A percentile compares a stretch with the other conserved stretches of the same genome.
Evolutionary conservation across 345 rosid genomes (phyloP).

Genomic region (Bretschneidera sinensis): DNA sequence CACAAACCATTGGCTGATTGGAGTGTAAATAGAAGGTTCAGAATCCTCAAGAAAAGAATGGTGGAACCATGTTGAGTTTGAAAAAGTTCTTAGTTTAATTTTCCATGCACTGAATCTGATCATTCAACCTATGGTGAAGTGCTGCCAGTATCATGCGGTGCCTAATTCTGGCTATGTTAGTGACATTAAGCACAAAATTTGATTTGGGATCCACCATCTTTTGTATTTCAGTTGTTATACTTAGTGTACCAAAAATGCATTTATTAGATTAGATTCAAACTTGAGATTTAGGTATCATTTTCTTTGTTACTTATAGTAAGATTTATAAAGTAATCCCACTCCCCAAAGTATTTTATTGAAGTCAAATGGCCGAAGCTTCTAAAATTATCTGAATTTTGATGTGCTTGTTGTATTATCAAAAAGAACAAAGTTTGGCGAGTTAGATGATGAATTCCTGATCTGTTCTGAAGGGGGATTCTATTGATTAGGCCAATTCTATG

Average conservation of each 20-base stretch:
- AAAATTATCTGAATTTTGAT: neutral
- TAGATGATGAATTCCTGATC: neutral
- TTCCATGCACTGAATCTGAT: neutral
- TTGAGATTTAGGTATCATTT: neutral
- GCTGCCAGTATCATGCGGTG: neutral
- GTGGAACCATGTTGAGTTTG: neutral
- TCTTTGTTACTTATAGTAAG: conserved; percentile 1
- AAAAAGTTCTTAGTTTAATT: neutral
- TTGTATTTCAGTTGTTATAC: neutral
- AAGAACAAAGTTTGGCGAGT: neutral
- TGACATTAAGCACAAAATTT: neutral
- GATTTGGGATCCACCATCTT: neutral
- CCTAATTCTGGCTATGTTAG: neutral
- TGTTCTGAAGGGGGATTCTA: neutral
- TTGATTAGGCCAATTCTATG: too few relatives aligned
- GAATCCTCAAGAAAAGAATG: neutral
- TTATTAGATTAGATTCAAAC: conserved; percentile 1
- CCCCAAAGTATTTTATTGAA: too few relatives aligned
- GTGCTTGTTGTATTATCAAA: neutral
- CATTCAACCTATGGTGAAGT: neutral
- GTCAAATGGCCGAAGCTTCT: neutral
- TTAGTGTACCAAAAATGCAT: neutral
- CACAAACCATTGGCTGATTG: too few relatives aligned
- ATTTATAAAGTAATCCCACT: neutral
- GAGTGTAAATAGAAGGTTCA: too few relatives aligned